These are phyloP conservation scores for Plectosphaerella cucumerina DNA, from an alignment of 2,329 filamentous ascomycete genomes.

Conservation along the genomic window DNA sequence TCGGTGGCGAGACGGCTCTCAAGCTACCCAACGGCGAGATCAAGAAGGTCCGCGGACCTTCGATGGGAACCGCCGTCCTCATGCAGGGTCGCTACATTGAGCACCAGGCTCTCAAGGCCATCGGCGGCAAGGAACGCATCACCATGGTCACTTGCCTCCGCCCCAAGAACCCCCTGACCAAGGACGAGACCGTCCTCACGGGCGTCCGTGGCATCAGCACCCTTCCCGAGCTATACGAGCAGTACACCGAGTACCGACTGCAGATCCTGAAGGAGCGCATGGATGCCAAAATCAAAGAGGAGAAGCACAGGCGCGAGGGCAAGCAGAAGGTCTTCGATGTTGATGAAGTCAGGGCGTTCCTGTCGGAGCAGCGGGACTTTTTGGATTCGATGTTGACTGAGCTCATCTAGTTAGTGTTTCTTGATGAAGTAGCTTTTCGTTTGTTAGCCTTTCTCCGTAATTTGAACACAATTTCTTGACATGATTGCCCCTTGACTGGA, in stretches of 20 bases:
- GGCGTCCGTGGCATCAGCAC: constrained; percentile 51
- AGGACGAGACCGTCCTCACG: constrained; percentile 57
- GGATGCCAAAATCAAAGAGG: constrained; percentile 5
- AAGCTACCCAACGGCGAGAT: constrained; percentile 46
- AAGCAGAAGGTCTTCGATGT: neutral
- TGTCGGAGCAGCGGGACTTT: neutral
- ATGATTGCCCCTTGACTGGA: no score
- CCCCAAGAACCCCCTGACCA: constrained; percentile 46
- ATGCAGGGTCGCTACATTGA: constrained; percentile 65
- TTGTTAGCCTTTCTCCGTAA: no score
- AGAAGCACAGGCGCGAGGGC: neutral
- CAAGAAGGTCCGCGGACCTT: constrained; percentile 54
- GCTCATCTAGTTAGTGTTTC: neutral
- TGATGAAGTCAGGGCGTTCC: neutral
- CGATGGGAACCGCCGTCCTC: constrained; percentile 60
- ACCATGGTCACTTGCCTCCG: constrained; percentile 64
- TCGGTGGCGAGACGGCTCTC: constrained; percentile 62
- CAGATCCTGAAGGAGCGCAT: constrained; percentile 57
- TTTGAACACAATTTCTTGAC: no score
- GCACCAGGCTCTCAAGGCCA: constrained; percentile 56
- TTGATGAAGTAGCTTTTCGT: no score
- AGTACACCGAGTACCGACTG: constrained; percentile 59
- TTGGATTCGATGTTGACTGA: neutral
- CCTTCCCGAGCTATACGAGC: constrained; percentile 52
- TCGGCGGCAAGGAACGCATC: constrained; percentile 58